Base-by-base conservation (phyloP, 768 basidiomycete species). In the Tubosaeta sp. region DNA sequence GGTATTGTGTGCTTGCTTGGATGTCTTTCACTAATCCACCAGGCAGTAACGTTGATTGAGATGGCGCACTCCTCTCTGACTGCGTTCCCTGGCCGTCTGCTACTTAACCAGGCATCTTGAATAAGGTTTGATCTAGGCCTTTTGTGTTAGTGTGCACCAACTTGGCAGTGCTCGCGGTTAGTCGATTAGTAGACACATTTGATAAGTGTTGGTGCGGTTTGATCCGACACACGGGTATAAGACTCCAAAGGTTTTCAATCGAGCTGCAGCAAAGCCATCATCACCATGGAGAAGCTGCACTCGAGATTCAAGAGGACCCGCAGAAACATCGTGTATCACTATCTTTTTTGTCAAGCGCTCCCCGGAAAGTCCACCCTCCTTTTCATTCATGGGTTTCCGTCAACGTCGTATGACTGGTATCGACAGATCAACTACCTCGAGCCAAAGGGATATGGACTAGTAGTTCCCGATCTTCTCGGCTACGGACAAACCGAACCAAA, bases 391-490 rank as follows among this genome's bases (percentile, higher is more conserved):
- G 76, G 76, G 11, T 78, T 74, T 44, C 76, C 75, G 1, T 71
- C 73, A 0, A 69, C 70, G 2, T 69, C 73, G 9, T 57, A 68
- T 42, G 73, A 72, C 50, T 79, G 78, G 78, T 65, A 67, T 36
- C 57, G 64, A 32, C 71, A 76, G 44, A 67, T 75, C 48, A 53
- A 63, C 44, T 66, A 67, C 60, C 70, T 79, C 59, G 48, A 63
- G 36, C 58, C 63, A 25, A 61, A 61, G 48, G 78, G 77, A 21
- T 76, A 73, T 39, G 72, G 76, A 12, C 25, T 78, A 13, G 59
- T 80, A 44, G 73, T 68, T 14, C 77, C 77, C 0, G 78, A 80
- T 57, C 69, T 77, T 55, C 69, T 80, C 13, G 78, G 79, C 6
- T 71, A 67, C 31, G 78, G 76, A 14, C 69, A 59, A 19, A 78